Percentiles rank a stretch among this genome's conserved stretches.
Evolutionary conservation across 2,329 filamentous ascomycete species (phyloP).

Genomic region (Westerdykella sp.): DNA sequence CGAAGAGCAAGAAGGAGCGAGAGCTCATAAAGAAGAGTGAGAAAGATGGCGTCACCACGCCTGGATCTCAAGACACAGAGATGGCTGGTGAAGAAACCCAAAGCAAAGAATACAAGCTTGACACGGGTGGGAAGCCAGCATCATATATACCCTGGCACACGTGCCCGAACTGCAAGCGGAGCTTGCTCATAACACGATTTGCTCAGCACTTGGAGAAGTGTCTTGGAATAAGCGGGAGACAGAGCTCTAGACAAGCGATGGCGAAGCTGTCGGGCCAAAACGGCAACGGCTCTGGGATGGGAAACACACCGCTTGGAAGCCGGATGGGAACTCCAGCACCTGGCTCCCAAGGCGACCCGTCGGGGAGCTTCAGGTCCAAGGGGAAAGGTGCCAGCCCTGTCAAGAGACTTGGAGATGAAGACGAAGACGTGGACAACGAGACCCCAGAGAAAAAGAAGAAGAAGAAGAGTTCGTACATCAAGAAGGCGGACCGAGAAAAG

Average conservation of each 20-base stretch:
- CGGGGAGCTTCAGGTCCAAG: conserved; percentile 23
- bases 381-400: conserved; percentile 30
- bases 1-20: conserved; percentile 70
- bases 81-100: conserved; percentile 27
- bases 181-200: conserved; percentile 55
- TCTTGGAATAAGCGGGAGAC: conserved; percentile 51
- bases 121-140: conserved; percentile 42
- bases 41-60: conserved; percentile 41
- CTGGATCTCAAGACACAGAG: conserved; percentile 41
- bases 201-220: conserved; percentile 58
- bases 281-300: conserved; percentile 31
- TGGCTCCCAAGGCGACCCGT: conserved; percentile 23
- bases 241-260: conserved; percentile 46
- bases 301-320: conserved; percentile 40
- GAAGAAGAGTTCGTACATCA: conserved; percentile 42
- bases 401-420: conserved; percentile 26
- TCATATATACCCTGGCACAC: conserved; percentile 49
- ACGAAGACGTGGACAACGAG: conserved; percentile 38
- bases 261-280: conserved; percentile 39
- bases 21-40: conserved; percentile 44
- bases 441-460: conserved; percentile 44
- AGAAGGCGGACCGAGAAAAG: conserved; percentile 36
- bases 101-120: conserved; percentile 42
- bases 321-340: conserved; percentile 39
- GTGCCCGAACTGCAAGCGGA: conserved; percentile 56